These are phyloP conservation scores for Myxozyma mucilagina DNA, from an alignment of 805 yeast species.

Conservation along the genomic window DNA sequence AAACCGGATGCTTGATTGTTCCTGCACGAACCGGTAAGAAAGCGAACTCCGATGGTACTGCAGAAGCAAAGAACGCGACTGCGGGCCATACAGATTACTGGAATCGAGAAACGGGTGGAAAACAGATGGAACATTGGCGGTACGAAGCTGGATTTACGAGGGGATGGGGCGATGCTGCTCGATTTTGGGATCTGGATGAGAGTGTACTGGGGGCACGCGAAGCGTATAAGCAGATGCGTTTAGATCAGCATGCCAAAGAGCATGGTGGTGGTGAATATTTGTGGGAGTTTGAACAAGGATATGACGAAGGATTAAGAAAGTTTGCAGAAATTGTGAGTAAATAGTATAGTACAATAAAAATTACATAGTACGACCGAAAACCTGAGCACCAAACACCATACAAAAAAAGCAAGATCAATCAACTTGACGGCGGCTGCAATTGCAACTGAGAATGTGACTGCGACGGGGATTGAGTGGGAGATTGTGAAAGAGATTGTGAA, in stretches of 20 bases:
- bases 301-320: constrained; percentile 57
- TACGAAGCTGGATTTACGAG: constrained; percentile 73
- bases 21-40: constrained; percentile 19
- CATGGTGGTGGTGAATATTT: constrained; percentile 58
- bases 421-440: not conserved
- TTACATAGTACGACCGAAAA: not conserved
- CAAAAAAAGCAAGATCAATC: not conserved
- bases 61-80: constrained; percentile 40
- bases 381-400: not conserved
- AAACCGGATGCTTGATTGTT: constrained; percentile 34
- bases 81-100: constrained; percentile 65
- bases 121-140: constrained; percentile 76
- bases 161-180: constrained; percentile 73
- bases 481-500: too few relatives aligned
- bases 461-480: too few relatives aligned
- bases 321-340: constrained; percentile 36
- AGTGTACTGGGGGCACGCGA: constrained; percentile 71
- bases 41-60: constrained; percentile 44
- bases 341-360: not conserved
- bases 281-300: constrained; percentile 95
- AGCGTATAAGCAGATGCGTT: constrained; percentile 68
- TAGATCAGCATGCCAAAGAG: constrained; percentile 55
- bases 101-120: constrained; percentile 57
- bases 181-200: constrained; percentile 66
- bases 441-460: too few relatives aligned